Base-by-base conservation (phyloP, 2,329 filamentous ascomycete species). In the Colletotrichum theobromicola region DNA sequence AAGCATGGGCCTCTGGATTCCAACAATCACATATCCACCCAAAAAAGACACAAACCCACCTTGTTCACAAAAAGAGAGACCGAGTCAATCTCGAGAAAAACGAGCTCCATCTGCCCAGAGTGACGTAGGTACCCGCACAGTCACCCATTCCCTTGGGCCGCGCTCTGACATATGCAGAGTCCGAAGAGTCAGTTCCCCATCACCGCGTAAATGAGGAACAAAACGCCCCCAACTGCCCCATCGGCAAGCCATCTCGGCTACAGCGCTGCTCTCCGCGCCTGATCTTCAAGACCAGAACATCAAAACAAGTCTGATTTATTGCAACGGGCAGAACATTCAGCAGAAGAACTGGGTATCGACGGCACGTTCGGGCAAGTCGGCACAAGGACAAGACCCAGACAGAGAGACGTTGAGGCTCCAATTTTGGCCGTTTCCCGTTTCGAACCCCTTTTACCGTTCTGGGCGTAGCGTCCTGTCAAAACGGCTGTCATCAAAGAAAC, bases 41-140 rank as follows among this genome's bases (percentile, higher is more conserved):
- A n/a, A n/a, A 7, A 30, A 13, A 68, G 61, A 24, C 24, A 42
- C 28, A 72, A 34, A n/a, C 62, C 42, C 62, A 42, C 34, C 50
- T 24, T 46, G 12, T 32, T 26, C 34, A 61, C 53, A 60, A 68
- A 50, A 28, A 35, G n/a, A 46, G 5, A 28, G n/a, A 21, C 55
- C 28, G 68, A 63, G 55, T 72, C 68, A 58, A 55, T 57, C 12
- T 42, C 24, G 42, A 24, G 53, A 57, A 28, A n/a, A 37, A 26
- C 68, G 42, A 72, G 35, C 57, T 72, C 61, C n/a, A 24, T 70
- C 46, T n/a, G 37, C 18, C 53, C 53, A 70, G 61, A 71, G 55
- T 74, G 72, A 74, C 68, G 72, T 74, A 74, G 61, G 62, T 67
- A 42, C 46, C 72, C 68, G 57, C 72, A n/a, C 21, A 26, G 62